Conservation (phyloP, 805 yeast species). For the Yarrowia divulgata region DNA sequence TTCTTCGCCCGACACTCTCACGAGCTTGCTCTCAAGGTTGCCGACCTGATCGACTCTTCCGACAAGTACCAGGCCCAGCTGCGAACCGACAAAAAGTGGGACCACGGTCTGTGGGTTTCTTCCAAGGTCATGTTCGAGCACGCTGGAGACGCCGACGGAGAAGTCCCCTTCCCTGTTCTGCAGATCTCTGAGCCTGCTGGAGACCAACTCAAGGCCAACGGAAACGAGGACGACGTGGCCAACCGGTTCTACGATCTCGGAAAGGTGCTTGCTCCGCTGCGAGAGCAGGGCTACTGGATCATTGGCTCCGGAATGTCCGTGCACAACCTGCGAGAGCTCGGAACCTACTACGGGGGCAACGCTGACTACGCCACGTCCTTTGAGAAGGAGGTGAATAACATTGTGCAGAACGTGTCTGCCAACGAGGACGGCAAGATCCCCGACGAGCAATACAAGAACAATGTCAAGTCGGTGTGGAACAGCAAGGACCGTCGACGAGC, state of each 20-base stretch:
- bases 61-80: slow-evolving; percentile 57
- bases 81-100: slow-evolving; percentile 65
- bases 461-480: slow-evolving; percentile 53
- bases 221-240: slow-evolving; percentile 54
- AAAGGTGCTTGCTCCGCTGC: slow-evolving; percentile 57
- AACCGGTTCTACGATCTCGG: slow-evolving; percentile 58
- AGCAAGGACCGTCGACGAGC: slow-evolving; percentile 54
- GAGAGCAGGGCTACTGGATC: slow-evolving; percentile 61
- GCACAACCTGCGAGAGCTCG: slow-evolving; percentile 71
- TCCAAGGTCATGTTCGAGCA: slow-evolving; percentile 71
- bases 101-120: slow-evolving; percentile 87
- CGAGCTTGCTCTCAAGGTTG: slow-evolving; percentile 57
- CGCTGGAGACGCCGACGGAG: slow-evolving; percentile 46
- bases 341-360: slow-evolving; percentile 45
- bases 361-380: slow-evolving; percentile 58
- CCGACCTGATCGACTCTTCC: slow-evolving; percentile 51
- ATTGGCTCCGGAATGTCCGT: slow-evolving; percentile 81
- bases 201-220: slow-evolving; percentile 26
- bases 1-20: slow-evolving; percentile 61
- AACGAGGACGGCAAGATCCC: slow-evolving; percentile 46
- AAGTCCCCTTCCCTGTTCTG: slow-evolving; percentile 52
- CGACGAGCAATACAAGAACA: slow-evolving; percentile 51
- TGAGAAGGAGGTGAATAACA: slow-evolving; percentile 58
- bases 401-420: slow-evolving; percentile 44
- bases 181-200: slow-evolving; percentile 52